phyloP scores from a whole-genome alignment of 441 rosid species.

The Arabidopsis hybrid region DNA sequence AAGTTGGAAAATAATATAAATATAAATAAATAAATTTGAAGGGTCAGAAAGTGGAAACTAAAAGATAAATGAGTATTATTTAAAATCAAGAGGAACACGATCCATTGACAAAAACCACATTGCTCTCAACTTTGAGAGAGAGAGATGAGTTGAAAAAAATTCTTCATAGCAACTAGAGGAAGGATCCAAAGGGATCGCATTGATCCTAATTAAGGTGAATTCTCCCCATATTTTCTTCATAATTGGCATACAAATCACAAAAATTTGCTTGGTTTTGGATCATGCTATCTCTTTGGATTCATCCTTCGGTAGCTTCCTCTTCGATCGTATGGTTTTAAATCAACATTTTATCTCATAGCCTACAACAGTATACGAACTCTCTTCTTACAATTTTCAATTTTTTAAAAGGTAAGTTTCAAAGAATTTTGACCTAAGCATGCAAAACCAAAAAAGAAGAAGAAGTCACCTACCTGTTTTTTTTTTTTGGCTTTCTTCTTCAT shows the following conservation, averaged over 20 bases:
- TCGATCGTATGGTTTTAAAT: conserved; percentile 10
- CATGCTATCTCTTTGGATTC: conserved; percentile 98
- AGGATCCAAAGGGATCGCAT: conserved; percentile 99
- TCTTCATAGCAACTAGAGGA: conserved; percentile 64
- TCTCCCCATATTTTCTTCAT: neutral
- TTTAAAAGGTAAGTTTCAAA: conserved; percentile 17
- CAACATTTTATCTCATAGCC: conserved; percentile 13
- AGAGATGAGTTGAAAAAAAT: conserved; percentile 25
- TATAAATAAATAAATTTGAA: conserved; percentile 8
- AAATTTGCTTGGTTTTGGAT: conserved; percentile 55
- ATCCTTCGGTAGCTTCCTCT: conserved; percentile 73
- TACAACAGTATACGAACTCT: conserved; percentile 11
- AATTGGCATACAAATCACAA: neutral
- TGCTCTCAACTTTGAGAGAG: conserved; percentile 38
- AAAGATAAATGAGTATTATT: conserved; percentile 30
- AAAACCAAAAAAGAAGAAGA: neutral
- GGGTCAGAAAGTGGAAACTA: conserved; percentile 21
- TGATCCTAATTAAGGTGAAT: conserved; percentile 63
- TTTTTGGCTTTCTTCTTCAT: neutral
- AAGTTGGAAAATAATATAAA: neutral
- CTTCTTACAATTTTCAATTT: neutral
- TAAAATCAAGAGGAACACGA: conserved; percentile 43
- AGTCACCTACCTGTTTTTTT: neutral
- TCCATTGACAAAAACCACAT: conserved; percentile 48
- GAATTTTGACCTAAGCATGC: conserved; percentile 13